phyloP scores from a whole-genome alignment of 2,329 filamentous ascomycete species.

The Orbilia ellipsospora region DNA sequence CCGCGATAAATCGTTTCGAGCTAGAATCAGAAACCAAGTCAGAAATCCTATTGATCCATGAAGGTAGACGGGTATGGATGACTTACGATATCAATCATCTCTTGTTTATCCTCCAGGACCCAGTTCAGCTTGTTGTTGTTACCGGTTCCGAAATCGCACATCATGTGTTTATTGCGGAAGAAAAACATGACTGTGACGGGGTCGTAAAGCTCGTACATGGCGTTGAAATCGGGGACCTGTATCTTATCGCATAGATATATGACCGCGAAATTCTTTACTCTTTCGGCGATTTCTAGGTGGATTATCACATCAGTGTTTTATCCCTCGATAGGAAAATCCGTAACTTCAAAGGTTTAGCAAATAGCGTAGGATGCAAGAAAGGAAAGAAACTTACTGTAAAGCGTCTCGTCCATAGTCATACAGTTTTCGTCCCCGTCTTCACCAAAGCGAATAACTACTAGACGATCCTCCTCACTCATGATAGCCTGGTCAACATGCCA shows the following conservation, averaged over 20 bases:
- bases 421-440: conserved; percentile 83
- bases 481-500: conserved; percentile 99
- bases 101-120: conserved; percentile 96
- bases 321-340: not conserved
- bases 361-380: not conserved
- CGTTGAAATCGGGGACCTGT: conserved; percentile 89
- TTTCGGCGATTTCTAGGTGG: conserved; percentile 76
- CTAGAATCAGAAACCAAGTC: conserved; percentile 23
- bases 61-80: not conserved
- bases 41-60: conserved; percentile 4
- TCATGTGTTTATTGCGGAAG: conserved; percentile 98
- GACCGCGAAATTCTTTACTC: conserved; percentile 90
- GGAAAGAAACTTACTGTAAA: conserved; percentile 73
- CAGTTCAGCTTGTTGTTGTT: conserved; percentile 99
- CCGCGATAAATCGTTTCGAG: conserved; percentile 97
- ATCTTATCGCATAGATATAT: conserved; percentile 96
- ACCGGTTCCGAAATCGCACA: conserved; percentile 96
- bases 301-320: not conserved
- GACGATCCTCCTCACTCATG: conserved; percentile 86
- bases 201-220: conserved; percentile 88
- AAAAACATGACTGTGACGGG: conserved; percentile 97
- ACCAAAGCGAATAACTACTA: conserved; percentile 93
- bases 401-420: conserved; percentile 88
- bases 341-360: not conserved
- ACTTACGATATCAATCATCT: conserved; percentile 85